A percentile compares a stretch with the other conserved stretches of the same genome.
Evolutionary conservation across 495 filamentous ascomycete species (phyloP).

Genomic region (Clohesyomyces aquaticus): DNA sequence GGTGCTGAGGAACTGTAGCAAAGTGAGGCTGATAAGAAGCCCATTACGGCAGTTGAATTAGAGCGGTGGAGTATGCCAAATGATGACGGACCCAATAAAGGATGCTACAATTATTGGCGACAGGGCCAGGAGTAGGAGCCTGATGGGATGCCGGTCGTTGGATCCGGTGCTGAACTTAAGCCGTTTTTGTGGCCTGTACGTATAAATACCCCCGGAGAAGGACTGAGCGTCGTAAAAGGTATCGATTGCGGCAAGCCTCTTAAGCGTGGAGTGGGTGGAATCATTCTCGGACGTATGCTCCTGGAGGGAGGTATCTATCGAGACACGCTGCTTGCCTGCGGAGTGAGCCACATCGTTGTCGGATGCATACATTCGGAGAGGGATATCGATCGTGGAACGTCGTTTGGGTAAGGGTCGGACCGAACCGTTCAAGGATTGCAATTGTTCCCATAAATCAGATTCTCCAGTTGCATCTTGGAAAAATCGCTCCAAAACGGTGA

Average conservation of each 20-base stretch:
- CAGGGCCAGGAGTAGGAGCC: slow-evolving; percentile 26
- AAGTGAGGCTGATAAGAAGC: slow-evolving; percentile 25
- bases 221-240: slow-evolving; percentile 30
- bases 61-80: slow-evolving; percentile 39
- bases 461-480: slow-evolving; percentile 5
- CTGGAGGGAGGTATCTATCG: no score
- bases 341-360: no score
- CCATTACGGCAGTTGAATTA: slow-evolving; percentile 42
- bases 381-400: not conserved
- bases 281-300: no score
- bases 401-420: slow-evolving; percentile 4
- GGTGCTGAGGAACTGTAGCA: slow-evolving; percentile 25
- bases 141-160: slow-evolving; percentile 6
- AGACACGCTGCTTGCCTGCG: no score
- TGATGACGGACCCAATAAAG: slow-evolving; percentile 31
- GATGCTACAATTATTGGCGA: slow-evolving; percentile 33
- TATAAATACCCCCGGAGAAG: slow-evolving; percentile 45
- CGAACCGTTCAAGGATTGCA: no score
- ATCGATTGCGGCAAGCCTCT: slow-evolving; percentile 2
- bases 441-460: slow-evolving; percentile 3
- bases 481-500: slow-evolving; percentile 32
- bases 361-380: no score
- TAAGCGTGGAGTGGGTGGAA: slow-evolving; percentile 4
- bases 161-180: slow-evolving; percentile 1
- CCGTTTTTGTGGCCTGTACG: slow-evolving; percentile 37